Conservation (phyloP, 768 basidiomycete species). For the Rhodotorula paludigena region DNA sequence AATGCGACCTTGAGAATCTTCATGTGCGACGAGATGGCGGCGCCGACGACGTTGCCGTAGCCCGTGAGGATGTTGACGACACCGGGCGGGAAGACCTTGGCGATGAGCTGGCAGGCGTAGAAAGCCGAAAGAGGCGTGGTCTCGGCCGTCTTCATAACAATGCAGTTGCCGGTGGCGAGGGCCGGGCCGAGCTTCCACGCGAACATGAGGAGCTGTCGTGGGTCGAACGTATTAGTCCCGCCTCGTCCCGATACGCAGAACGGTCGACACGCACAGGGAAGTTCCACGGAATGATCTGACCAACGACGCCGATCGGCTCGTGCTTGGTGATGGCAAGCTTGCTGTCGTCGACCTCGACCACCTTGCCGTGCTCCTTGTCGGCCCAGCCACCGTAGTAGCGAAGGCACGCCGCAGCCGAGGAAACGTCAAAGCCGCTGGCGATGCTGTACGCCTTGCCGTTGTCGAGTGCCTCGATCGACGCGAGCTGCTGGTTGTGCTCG, state of each 20-base stretch:
- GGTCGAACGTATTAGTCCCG: neutral
- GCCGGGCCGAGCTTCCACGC: constrained; percentile 70
- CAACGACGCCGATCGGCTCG: constrained; percentile 57
- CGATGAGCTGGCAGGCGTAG: constrained; percentile 51
- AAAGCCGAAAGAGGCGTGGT: constrained; percentile 43
- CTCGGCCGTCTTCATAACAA: constrained; percentile 57
- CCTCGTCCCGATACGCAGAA: neutral
- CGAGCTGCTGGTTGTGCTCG: constrained; percentile 58
- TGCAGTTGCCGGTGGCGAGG: constrained; percentile 68
- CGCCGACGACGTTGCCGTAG: constrained; percentile 64
- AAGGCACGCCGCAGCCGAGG: constrained; percentile 44
- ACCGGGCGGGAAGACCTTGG: constrained; percentile 56
- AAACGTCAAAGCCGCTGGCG: constrained; percentile 46
- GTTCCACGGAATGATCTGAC: constrained; percentile 41
- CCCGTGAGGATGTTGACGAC: constrained; percentile 73
- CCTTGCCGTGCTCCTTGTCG: constrained; percentile 66
- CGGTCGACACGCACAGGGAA: neutral
- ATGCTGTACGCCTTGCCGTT: constrained; percentile 32
- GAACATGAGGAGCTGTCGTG: constrained; percentile 52
- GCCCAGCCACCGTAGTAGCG: constrained; percentile 84
- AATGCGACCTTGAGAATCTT: constrained; percentile 57
- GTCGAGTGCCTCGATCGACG: constrained; percentile 60
- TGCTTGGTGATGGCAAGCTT: constrained; percentile 66
- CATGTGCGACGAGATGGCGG: constrained; percentile 64
- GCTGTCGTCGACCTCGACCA: constrained; percentile 60